Base-by-base conservation (phyloP, 106 monocot species). In the Dendrobium huoshanense region DNA sequence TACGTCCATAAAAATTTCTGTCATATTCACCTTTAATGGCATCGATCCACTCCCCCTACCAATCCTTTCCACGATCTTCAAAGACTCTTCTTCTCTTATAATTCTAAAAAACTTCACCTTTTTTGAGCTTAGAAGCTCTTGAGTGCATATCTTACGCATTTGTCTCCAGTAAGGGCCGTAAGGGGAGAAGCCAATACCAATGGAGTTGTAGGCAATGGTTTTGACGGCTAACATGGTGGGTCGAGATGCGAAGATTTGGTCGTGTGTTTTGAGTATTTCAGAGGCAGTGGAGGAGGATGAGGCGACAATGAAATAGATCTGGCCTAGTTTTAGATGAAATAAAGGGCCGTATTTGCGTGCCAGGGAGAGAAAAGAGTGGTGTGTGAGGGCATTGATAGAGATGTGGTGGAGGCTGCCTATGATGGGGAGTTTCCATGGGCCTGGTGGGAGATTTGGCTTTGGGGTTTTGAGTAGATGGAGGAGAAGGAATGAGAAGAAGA, bases 391-490 rank as follows among this genome's bases (percentile, higher is more conserved):
- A 29, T 75, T 78, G 40, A 41, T 22, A 45, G 9, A 7, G 13
- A 86, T 58, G n/a, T 82, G 78, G 79, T 75, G 58, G 31, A 79
- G 33, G 82, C 72, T 79, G 18, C 82, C 85, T 42, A 86, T 45
- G 73, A 82, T 17, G n/a, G 75, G 85, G 54, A 81, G 77, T 24
- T 18, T 59, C 78, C 85, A 73, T 45, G 85, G 81, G 24, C 78
- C 81, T 1, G 85, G 85, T 3, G 82, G 82, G 18, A 79, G 61
- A 8, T 49, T 55, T 45, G 9, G 4, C 5, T 45, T 45, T 45
- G 45, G 45, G 45, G 45, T 9, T 45, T 45, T 45, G 45, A 45
- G 45, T 6, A 45, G 45, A 45, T 7, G 45, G 45, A 45, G 9
- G 45, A 45, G 45, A 9, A 45, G 6, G 45, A 45, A 7, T 8